These are phyloP conservation scores for Geranium rotundifolium DNA, from an alignment of 345 rosid species.

Conservation along the genomic window DNA sequence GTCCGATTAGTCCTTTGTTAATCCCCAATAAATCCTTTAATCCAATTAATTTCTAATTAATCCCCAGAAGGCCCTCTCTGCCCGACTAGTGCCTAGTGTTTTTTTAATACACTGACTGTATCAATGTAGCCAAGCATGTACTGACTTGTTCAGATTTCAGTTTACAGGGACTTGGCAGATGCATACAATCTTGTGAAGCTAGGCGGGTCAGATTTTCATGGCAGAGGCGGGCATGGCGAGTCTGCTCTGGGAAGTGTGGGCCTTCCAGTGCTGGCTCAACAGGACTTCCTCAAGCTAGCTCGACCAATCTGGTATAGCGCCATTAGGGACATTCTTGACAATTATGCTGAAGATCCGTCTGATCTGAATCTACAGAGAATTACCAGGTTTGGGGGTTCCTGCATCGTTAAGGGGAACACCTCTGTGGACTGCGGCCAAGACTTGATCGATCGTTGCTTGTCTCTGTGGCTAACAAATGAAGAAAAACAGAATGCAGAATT, in stretches of 20 bases:
- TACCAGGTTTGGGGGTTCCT: slow-evolving; percentile 37
- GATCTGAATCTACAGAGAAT: slow-evolving; percentile 48
- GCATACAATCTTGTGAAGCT: slow-evolving; percentile 65
- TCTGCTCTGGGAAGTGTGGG: slow-evolving; percentile 74
- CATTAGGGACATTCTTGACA: slow-evolving; percentile 34
- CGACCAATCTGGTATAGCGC: slow-evolving; percentile 81
- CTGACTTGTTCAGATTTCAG: slow-evolving; percentile 23
- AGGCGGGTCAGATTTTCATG: slow-evolving; percentile 95
- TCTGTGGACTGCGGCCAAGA: slow-evolving; percentile 35
- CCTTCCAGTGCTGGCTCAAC: slow-evolving; percentile 52
- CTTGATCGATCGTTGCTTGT: slow-evolving; percentile 47
- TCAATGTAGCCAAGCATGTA: neutral
- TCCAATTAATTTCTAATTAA: no score
- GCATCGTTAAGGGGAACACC: slow-evolving; percentile 32
- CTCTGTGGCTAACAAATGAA: slow-evolving; percentile 51
- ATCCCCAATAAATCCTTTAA: no score
- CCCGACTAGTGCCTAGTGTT: no score
- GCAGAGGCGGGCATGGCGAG: slow-evolving; percentile 68
- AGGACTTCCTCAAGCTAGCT: slow-evolving; percentile 60
- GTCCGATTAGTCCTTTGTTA: no score
- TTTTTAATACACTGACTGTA: no score
- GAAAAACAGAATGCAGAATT: slow-evolving; percentile 52
- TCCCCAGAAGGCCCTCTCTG: no score
- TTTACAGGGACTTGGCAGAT: slow-evolving; percentile 70
- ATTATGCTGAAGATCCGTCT: slow-evolving; percentile 54